Base-by-base conservation (phyloP, 2,329 filamentous ascomycete species). In the Scedosporium aurantiacum region DNA sequence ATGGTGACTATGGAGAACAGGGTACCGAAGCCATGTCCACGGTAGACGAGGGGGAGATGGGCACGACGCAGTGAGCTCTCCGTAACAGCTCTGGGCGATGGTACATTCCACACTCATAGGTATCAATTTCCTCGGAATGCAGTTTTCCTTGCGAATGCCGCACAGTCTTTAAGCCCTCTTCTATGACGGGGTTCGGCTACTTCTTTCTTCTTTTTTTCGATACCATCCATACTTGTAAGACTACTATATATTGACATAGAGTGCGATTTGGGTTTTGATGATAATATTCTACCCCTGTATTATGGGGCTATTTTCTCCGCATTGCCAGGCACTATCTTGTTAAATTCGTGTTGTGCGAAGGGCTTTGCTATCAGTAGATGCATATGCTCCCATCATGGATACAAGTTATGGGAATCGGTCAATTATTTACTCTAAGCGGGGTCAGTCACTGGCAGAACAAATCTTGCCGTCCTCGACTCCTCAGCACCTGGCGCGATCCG, bases 1-100 rank as follows among this genome's bases (percentile, higher is more conserved):
- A 81, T 61, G 82, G 84, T 68, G 73, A 70, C 45, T 71, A 72
- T 32, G 67, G 60, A 57, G 69, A 70, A 65, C 64, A 65, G 63
- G 41, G 40, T 55, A 12, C 63, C 60, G 58, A 64, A 64, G 64
- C 32, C 43, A 60, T 52, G 58, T 60, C 58, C 21, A 37, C 58
- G 18, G 43, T 60, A n/a, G 58, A 60, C 27, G 58, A 60, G 43
- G 43, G 41, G 12, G 58, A 52, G 23, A 16, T 60, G 43, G 10
- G 16, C 8, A n/a, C 37, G 16, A 14, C 43, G n/a, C 43, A 60
- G 37, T 58, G 43, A 43, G 25, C 40, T 43, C 58, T 59, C n/a
- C 8, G 4, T n/a, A 18, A 27, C 18, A 18, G 43, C 25, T n/a
- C 14, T 16, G 5, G 18, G 10, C 4, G 10, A 21, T 47, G 40